Base-by-base conservation (phyloP, 192 early-diverging fungal species). In the Nowakowskiella sp. region DNA sequence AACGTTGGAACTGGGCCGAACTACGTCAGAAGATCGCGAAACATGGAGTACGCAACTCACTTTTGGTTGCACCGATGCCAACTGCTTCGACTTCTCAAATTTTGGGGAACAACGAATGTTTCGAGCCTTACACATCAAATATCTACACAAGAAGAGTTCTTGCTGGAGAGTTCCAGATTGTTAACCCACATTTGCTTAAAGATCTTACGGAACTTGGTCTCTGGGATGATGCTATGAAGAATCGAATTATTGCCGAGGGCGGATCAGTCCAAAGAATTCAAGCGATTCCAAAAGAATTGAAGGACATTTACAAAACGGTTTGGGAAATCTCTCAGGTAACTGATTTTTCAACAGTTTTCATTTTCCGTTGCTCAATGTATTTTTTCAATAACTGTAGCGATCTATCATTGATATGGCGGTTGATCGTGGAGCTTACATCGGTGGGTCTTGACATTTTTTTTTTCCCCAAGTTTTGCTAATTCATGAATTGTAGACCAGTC, bases 51-150 rank as follows among this genome's bases (percentile, higher is more conserved):
- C 84, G 92, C 54, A 98, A 98, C 81, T 91, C 88, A 27, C 73
- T 98, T 16, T 70, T 98, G 16, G 83, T 96, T 1, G 92, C 92
- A 28, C 94, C 94, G 0, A 98, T 98, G 94, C 94, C 94, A 0
- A 98, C 94, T 0, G 94, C 94, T 1, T 90, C 88, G 6, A 98
- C 94, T 4, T 89, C 86, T 13, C 94, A 98, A 71, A 98, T 98
- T 55, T 76, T 98, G 3, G 94, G 94, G 24, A 89, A 88, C 78
- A 98, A 98, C 69, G 94, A 98, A 77, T 92, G 90, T 64, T 97
- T 94, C 58, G 94, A 76, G 46, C 76, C 75, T 5, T 77, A 76
- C 66, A 82, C 76, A 13, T 83, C 79, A 70, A 98, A 98, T 72
- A 83, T 98, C 43, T 98, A 98, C 72, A 93, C 91, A 9, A 85